phyloP scores from a whole-genome alignment of 371 early-diverging fungal species.

The Mucor racemosus region DNA sequence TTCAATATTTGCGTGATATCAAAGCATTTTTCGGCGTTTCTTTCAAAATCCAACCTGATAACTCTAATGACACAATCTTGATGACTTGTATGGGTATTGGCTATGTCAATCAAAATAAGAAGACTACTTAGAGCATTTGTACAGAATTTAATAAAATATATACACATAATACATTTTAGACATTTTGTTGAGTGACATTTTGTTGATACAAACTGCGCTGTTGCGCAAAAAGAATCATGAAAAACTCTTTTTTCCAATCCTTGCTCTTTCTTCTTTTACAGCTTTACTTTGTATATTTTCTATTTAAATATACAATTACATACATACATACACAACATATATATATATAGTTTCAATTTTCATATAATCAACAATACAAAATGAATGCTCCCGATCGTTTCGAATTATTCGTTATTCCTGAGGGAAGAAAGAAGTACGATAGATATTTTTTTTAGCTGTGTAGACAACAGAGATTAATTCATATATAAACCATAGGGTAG shows the following conservation, averaged over 20 bases:
- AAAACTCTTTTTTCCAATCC: not conserved
- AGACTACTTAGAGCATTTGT: conserved; percentile 63
- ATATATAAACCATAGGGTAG: conserved; percentile 58
- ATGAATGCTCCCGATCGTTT: conserved; percentile 95
- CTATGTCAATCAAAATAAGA: conserved; percentile 86
- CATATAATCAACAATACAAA: not conserved
- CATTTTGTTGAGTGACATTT: not conserved
- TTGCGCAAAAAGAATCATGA: not conserved
- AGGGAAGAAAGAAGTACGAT: conserved; percentile 84
- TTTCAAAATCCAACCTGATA: conserved; percentile 89
- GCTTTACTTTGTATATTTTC: no score
- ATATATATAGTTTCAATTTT: no score
- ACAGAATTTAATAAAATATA: conserved; percentile 15
- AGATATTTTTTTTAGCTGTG: not conserved
- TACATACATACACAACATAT: not conserved
- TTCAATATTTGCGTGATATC: conserved; percentile 91
- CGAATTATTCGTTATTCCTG: conserved; percentile 89
- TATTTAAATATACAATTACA: not conserved
- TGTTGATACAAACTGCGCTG: conserved; percentile 1
- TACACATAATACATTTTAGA: not conserved
- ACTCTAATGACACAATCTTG: conserved; percentile 67
- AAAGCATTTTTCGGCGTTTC: conserved; percentile 86
- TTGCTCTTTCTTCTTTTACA: not conserved
- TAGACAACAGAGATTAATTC: not conserved
- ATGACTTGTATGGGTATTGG: conserved; percentile 92